Evolutionary conservation across 2,329 filamentous ascomycete genomes (phyloP).

Genomic region (Arachnomyces sp.): DNA sequence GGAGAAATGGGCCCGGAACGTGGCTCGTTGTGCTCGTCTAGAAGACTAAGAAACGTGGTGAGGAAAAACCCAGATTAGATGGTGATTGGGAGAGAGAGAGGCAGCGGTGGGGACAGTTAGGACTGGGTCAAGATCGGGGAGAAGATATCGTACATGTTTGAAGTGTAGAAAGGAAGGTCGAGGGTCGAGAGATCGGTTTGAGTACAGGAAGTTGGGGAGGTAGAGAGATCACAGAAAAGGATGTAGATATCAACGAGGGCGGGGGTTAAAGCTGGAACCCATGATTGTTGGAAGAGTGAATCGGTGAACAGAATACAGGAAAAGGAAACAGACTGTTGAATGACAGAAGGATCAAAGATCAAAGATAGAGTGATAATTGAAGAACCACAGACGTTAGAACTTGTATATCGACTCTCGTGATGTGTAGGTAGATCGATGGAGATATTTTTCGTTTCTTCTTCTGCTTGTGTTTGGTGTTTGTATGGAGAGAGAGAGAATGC

Average conservation of each 20-base stretch:
- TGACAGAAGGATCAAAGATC: too few relatives aligned
- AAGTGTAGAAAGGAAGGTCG: slow-evolving; percentile 1
- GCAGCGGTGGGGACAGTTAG: not conserved
- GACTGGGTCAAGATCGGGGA: not conserved
- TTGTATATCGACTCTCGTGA: too few relatives aligned
- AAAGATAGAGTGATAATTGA: too few relatives aligned
- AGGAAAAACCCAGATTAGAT: not conserved
- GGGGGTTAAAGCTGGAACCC: too few relatives aligned
- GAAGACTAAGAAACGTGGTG: not conserved
- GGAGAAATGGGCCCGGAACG: not conserved
- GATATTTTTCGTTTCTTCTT: too few relatives aligned
- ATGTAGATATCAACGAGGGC: not conserved
- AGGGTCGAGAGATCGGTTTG: not conserved
- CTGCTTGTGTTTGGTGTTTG: too few relatives aligned
- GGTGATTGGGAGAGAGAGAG: not conserved
- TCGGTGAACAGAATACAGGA: not conserved
- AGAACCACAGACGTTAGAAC: too few relatives aligned
- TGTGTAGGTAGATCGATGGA: too few relatives aligned
- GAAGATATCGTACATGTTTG: not conserved
- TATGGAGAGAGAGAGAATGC: too few relatives aligned
- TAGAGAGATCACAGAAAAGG: not conserved
- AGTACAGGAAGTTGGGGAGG: not conserved
- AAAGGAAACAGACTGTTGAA: not conserved
- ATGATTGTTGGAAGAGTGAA: too few relatives aligned
- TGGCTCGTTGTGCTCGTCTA: not conserved